Conservation (phyloP, 768 basidiomycete species). For the Exidia glandulosa region DNA sequence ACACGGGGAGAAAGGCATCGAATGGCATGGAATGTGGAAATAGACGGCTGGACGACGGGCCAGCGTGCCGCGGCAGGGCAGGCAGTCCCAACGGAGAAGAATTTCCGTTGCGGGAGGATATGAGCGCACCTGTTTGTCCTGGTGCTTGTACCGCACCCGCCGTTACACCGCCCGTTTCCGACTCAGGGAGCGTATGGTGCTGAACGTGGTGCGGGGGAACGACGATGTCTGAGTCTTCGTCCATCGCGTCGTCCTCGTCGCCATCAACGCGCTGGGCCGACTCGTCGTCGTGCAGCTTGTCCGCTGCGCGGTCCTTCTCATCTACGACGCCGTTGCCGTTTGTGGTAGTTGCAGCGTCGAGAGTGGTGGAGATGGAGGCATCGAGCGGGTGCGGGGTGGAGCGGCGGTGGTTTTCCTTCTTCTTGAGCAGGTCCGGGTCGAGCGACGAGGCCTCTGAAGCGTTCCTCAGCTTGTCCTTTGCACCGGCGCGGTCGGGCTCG, state of each 20-base stretch:
- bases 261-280: no score
- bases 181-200: conserved; percentile 36
- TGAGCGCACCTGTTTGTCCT: conserved; percentile 53
- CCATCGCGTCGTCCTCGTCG: conserved; percentile 4
- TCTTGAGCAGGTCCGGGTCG: neutral
- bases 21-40: neutral
- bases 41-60: conserved; percentile 19
- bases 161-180: conserved; percentile 79
- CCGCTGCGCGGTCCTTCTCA: neutral
- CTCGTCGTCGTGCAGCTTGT: no score
- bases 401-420: neutral
- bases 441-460: neutral
- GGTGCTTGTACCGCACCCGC: conserved; percentile 90
- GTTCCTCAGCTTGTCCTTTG: neutral
- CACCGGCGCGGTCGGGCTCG: neutral
- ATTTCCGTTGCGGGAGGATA: no score
- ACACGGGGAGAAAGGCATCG: conserved; percentile 36
- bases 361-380: neutral
- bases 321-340: neutral
- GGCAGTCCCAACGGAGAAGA: no score
- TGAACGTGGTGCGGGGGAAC: conserved; percentile 11
- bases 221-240: conserved; percentile 8
- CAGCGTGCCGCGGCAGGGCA: conserved; percentile 16
- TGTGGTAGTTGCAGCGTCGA: neutral
- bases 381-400: neutral